Conservation (phyloP, 2,329 filamentous ascomycete genomes). For the Trichoderma sp. region DNA sequence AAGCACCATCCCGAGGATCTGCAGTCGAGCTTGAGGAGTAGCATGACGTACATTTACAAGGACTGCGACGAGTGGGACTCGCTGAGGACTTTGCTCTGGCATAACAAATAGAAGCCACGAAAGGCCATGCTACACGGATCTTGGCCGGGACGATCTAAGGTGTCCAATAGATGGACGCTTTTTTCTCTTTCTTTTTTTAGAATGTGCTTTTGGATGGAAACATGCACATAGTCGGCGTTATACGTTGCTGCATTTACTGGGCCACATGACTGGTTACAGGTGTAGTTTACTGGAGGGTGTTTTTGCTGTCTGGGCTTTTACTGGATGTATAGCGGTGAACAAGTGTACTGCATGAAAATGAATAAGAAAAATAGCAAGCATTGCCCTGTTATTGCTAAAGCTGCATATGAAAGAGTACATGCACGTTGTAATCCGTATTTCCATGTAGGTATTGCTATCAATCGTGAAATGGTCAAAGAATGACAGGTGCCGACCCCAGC, state of each 20-base stretch:
- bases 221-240: not conserved
- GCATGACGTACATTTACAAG: slow-evolving; percentile 96
- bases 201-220: slow-evolving; percentile 1
- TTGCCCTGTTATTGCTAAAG: not conserved
- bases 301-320: not conserved
- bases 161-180: not conserved
- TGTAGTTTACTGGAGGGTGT: not conserved
- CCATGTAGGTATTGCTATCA: no score
- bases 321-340: not conserved
- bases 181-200: not conserved
- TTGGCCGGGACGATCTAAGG: not conserved
- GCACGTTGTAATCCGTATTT: not conserved
- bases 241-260: not conserved
- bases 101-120: slow-evolving; percentile 63
- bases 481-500: not conserved
- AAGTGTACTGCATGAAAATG: not conserved
- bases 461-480: not conserved
- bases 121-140: not conserved
- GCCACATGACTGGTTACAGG: not conserved
- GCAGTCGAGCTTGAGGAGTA: slow-evolving; percentile 86
- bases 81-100: slow-evolving; percentile 78
- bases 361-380: not conserved
- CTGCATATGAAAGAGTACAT: not conserved
- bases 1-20: slow-evolving; percentile 87
- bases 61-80: slow-evolving; percentile 90